These are phyloP conservation scores for Pseudogymnoascus destructans DNA, from an alignment of 2,329 filamentous ascomycete genomes.

Conservation along the genomic window DNA sequence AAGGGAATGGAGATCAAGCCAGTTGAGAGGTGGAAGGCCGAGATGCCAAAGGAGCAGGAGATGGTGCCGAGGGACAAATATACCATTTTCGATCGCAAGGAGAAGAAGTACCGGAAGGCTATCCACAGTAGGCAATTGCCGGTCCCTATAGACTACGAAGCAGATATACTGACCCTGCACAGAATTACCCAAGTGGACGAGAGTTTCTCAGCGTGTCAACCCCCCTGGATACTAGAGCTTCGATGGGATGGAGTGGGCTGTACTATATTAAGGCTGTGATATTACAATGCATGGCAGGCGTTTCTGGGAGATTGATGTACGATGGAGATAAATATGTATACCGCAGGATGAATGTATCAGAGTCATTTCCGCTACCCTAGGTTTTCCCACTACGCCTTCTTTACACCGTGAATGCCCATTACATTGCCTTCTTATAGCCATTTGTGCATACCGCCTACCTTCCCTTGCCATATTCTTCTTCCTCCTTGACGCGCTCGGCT, in stretches of 20 bases:
- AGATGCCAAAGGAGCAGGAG: conserved; percentile 92
- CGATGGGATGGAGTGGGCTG: conserved; percentile 10
- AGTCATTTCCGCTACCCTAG: conserved; percentile 6
- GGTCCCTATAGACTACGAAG: conserved; percentile 3
- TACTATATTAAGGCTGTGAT: conserved; percentile 19
- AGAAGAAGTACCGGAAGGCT: conserved; percentile 88
- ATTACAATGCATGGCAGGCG: conserved; percentile 21
- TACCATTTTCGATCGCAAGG: conserved; percentile 93
- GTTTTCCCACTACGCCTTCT: conserved; percentile 1
- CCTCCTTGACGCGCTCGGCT: conserved; percentile 44
- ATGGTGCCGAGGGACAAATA: conserved; percentile 98
- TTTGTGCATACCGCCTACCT: conserved; percentile 28
- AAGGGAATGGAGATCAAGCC: conserved; percentile 60
- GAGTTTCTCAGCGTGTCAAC: conserved; percentile 85
- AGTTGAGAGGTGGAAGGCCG: conserved; percentile 79
- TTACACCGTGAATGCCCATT: conserved; percentile 7
- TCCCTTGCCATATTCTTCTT: conserved; percentile 45
- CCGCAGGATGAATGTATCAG: conserved; percentile 3
- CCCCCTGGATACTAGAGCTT: conserved; percentile 71
- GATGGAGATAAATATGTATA: conserved; percentile 7
- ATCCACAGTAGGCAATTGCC: conserved; percentile 71
- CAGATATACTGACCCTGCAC: conserved; percentile 15
- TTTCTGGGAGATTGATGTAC: conserved; percentile 14
- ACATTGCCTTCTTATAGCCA: background rate
- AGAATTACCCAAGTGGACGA: conserved; percentile 88